Percentiles rank a stretch among this genome's conserved stretches.
Conservation (phyloP, 306 rosid species). For the Hylodesmum podocarpum region DNA sequence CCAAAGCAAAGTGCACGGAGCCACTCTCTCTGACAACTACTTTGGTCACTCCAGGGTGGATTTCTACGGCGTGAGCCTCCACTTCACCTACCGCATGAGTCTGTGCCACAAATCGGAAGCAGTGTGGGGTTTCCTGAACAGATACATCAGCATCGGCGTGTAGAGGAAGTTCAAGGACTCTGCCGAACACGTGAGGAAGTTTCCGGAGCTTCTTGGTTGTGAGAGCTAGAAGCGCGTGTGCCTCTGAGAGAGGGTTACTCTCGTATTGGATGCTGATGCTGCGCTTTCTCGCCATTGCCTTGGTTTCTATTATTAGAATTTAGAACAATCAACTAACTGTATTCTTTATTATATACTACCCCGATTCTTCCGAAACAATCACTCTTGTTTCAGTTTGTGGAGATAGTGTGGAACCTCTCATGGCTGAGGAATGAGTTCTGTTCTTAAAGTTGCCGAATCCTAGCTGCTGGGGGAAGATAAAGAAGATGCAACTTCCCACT, state of each 20-base stretch:
- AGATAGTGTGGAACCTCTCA: too few species aligned
- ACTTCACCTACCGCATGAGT: slow-evolving; percentile 40
- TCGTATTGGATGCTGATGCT: slow-evolving; percentile 56
- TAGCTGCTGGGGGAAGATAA: too few species aligned
- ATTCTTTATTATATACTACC: too few species aligned
- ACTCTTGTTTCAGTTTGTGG: too few species aligned
- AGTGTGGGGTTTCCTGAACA: slow-evolving; percentile 58
- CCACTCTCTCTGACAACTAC: slow-evolving; percentile 63
- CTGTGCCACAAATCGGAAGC: slow-evolving; percentile 69
- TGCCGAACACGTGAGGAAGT: slow-evolving; percentile 75
- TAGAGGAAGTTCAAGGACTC: slow-evolving; percentile 75
- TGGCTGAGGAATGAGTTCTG: too few species aligned
- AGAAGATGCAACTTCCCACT: too few species aligned
- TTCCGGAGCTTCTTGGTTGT: slow-evolving; percentile 56
- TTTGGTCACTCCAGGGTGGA: slow-evolving; percentile 79
- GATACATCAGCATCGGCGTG: slow-evolving; percentile 69
- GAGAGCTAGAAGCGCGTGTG: slow-evolving; percentile 41
- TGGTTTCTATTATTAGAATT: too few species aligned
- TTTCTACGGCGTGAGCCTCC: slow-evolving; percentile 58
- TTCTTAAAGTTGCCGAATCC: too few species aligned
- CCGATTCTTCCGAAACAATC: too few species aligned
- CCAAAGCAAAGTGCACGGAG: slow-evolving; percentile 41
- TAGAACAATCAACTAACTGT: too few species aligned
- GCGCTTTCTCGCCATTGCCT: slow-evolving; percentile 44
- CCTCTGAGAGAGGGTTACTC: slow-evolving; percentile 38